A percentile compares a stretch with the other conserved stretches of the same genome.
These are phyloP conservation scores for Tremellales sp. DNA, from an alignment of 1,284 basidiomycete genomes.

Conservation along the genomic window DNA sequence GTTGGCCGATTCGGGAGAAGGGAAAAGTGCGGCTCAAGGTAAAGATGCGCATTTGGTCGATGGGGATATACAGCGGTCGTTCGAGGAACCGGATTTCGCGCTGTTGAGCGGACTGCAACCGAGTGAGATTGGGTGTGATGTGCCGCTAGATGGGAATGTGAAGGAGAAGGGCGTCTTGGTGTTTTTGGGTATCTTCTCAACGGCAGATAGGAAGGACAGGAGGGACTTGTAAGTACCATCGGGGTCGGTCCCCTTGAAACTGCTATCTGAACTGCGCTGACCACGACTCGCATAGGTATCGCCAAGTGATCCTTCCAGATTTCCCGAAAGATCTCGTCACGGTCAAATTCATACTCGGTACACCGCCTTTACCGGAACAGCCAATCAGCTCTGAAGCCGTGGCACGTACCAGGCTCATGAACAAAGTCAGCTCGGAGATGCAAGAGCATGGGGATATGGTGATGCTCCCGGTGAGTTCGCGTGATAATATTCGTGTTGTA, in stretches of 20 bases:
- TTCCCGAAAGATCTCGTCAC: conserved; percentile 44
- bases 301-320: conserved; percentile 39
- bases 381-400: conserved; percentile 19
- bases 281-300: conserved; percentile 36
- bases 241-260: too few relatives aligned
- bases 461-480: conserved; percentile 39
- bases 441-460: conserved; percentile 45
- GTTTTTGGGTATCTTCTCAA: conserved; percentile 47
- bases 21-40: conserved; percentile 27
- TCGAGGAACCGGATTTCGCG: conserved; percentile 48
- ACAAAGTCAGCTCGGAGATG: conserved; percentile 30
- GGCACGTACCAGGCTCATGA: conserved; percentile 14
- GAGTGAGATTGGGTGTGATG: conserved; percentile 45
- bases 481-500: not conserved
- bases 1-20: conserved; percentile 31
- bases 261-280: conserved; percentile 2
- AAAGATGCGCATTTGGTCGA: conserved; percentile 34
- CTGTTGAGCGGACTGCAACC: conserved; percentile 43
- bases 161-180: conserved; percentile 36
- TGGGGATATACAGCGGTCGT: conserved; percentile 37
- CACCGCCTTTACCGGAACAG: conserved; percentile 32
- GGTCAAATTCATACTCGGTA: conserved; percentile 47
- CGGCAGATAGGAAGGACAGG: conserved; percentile 30
- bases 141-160: conserved; percentile 23
- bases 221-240: conserved; percentile 41